These are phyloP conservation scores for Lentinula lateritia DNA, from an alignment of 768 basidiomycete genomes.

Conservation along the genomic window DNA sequence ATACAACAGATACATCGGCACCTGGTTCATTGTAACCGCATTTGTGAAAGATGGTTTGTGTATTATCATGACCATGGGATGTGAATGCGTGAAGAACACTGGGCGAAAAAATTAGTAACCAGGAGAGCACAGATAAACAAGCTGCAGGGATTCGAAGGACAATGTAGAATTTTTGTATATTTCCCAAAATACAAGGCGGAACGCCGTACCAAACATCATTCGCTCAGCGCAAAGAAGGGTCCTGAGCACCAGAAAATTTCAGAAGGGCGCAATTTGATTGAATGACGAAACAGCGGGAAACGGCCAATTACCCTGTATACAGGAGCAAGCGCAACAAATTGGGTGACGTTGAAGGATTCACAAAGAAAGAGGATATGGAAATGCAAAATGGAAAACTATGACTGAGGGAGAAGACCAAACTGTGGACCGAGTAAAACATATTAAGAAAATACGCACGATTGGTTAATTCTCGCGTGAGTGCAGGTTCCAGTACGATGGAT, in stretches of 20 bases:
- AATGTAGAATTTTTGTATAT: neutral
- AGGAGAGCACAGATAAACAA: neutral
- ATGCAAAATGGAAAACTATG: constrained; percentile 9
- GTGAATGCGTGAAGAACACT: constrained; percentile 83
- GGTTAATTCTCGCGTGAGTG: constrained; percentile 66
- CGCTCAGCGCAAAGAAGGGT: neutral
- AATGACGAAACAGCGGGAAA: neutral
- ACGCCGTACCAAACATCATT: neutral
- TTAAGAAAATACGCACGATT: constrained; percentile 46
- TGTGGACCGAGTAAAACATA: neutral
- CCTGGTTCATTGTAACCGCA: constrained; percentile 56
- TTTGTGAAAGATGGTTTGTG: constrained; percentile 76
- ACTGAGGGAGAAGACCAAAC: neutral
- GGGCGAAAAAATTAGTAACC: neutral
- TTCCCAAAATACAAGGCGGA: neutral
- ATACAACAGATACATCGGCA: constrained; percentile 67
- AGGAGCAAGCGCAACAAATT: neutral
- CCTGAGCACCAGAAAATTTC: neutral
- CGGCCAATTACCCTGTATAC: neutral
- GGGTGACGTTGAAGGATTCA: too few species aligned
- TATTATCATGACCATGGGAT: constrained; percentile 70
- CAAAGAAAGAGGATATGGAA: neutral
- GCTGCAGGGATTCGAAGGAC: neutral
- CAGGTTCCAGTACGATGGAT: constrained; percentile 48
- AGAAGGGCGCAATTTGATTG: neutral